Evolutionary conservation across 306 rosid species (phyloP), one percentile per base, ranked within the genome.

Genomic region (Malus orientalis): DNA sequence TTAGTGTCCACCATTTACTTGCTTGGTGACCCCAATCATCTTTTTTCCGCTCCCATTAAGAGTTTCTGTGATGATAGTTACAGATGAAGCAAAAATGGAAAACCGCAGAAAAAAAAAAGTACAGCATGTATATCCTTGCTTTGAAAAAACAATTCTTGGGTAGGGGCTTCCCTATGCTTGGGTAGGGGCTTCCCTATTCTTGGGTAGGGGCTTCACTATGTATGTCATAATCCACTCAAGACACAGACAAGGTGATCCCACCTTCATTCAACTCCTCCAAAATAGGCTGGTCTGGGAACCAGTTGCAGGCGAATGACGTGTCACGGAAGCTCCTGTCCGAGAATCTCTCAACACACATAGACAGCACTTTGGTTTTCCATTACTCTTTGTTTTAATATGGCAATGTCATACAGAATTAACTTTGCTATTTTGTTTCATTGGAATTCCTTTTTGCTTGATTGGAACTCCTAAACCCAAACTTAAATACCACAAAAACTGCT

Each of bases 391-490:
- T 45, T 13, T 45, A 13, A 47, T 74, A 11, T 47, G 72, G 18
- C 8, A 47, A 13, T 67, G 65, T 49, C 23, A 32, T 49, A 32
- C 42, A 64, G 44, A 78, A 23, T 16, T 44, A 27, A 40, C 51
- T 64, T 63, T 70, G 54, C 66, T 32, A 76, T 71, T 71, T 20
- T 65, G 55, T 2, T 58, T 23, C 16, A 70, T 76, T 1, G 29
- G 33, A 73, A 77, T 82, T 72, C 58, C 61, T 25, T 60, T 59
- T 57, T 71, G 51, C 53, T 53, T 65, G 40, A 42, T 16, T 42
- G 79, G 71, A 77, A 70, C 14, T 76, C 74, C 57, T 23, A 44
- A 25, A 78, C 57, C 70, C 70, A 59, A 58, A 60, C 54, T 59
- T 18, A 15, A n/a, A 23, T 8, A 51, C 54, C 66, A 38, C 55